These are phyloP conservation scores for Celoporthe dispersa DNA, from an alignment of 2,329 filamentous ascomycete genomes.

Conservation along the genomic window DNA sequence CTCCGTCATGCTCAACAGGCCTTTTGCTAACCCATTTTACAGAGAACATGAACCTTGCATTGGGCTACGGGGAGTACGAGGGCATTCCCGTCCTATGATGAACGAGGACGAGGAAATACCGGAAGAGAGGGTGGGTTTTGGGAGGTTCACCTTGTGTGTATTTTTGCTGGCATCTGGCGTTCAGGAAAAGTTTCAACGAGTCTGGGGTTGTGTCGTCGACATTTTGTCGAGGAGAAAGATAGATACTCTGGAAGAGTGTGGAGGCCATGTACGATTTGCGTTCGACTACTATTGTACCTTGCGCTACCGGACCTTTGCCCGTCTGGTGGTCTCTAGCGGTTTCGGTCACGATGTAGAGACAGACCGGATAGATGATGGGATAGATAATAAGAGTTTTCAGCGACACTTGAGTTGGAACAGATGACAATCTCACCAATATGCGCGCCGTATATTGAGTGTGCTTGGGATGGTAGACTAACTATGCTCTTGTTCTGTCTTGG, in stretches of 20 bases:
- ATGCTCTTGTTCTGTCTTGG: background rate
- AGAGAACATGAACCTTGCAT: slow-evolving; percentile 94
- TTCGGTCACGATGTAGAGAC: background rate
- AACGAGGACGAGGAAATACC: background rate
- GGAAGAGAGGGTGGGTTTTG: background rate
- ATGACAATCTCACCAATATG: background rate
- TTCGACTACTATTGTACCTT: slow-evolving; percentile 6
- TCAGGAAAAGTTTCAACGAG: slow-evolving; percentile 27
- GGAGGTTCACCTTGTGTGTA: background rate
- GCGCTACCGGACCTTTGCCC: background rate
- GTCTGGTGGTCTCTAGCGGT: slow-evolving; percentile 2
- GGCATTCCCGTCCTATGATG: slow-evolving; percentile 69
- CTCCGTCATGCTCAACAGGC: background rate
- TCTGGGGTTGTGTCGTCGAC: background rate
- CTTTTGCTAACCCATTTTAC: slow-evolving; percentile 28
- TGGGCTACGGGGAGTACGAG: slow-evolving; percentile 87
- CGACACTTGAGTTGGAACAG: background rate
- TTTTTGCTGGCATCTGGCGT: slow-evolving; percentile 27
- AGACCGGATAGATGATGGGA: background rate
- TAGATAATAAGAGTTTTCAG: background rate
- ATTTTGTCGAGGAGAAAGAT: background rate
- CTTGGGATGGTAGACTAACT: background rate
- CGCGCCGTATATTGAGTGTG: background rate
- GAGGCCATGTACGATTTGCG: slow-evolving; percentile 21
- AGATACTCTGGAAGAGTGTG: background rate